Base-by-base conservation (phyloP, 176 grass and related monocot species). In the Ananas comosus region DNA sequence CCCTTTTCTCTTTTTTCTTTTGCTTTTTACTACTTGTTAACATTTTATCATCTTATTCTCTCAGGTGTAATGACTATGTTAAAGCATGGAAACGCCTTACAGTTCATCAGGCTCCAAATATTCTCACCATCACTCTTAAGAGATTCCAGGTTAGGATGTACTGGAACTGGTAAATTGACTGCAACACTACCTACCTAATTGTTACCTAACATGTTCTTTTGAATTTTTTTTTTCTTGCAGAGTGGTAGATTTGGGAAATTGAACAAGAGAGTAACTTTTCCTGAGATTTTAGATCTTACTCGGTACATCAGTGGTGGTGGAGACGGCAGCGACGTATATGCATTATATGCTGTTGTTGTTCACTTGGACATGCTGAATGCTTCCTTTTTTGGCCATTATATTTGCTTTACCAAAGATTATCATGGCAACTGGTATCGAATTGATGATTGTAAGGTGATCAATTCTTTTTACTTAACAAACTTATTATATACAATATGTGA, bases 301-400 rank as follows among this genome's bases (percentile, higher is more conserved):
- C 87, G 82, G 64, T 94, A 94, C 72, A 88, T 85, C 74, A 99
- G 90, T 70, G 72, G 64, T 48, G 59, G 49, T 51, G 73, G 80
- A 64, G 86, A 82, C 84, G 90, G 95, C 76, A 88, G 66, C 81
- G 90, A 99, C 66, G 47, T 86, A 33, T 99, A 94, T 86, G 70
- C 82, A 80, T 82, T 99, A 7, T 99, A 99, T 91, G 90, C 87
- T 82, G 90, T 99, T 12, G 90, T 94, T 64, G 95, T 99, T 67
- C 95, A 99, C 72, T 70, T 99, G 78, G 95, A 99, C 82, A 91
- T 99, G 95, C 78, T 99, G 48, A 99, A 99, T 82, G 82, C 95
- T 18, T 94, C 95, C 57, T 99, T 91, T 82, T 99, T 99, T 86
- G 95, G 95, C 4, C 95, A 99, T 66, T 99, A 99, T 80, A 88